Conservation (phyloP, 1,284 basidiomycete genomes). For the Pseudozyma sp. region DNA sequence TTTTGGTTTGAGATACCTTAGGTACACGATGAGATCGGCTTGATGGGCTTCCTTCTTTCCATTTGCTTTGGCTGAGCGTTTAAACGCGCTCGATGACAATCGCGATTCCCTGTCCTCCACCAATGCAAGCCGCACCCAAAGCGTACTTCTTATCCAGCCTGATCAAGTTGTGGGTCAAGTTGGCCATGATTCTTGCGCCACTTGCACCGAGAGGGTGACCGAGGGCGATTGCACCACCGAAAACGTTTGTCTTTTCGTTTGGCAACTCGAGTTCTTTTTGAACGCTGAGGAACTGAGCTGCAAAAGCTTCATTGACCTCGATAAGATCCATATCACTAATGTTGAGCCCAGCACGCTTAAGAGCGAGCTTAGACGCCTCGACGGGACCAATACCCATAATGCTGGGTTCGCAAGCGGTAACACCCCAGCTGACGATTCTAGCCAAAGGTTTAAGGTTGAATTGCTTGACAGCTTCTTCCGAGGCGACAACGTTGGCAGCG, state of each 20-base stretch:
- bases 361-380: slow-evolving; percentile 69
- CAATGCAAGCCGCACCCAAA: slow-evolving; percentile 74
- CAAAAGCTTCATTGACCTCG: slow-evolving; percentile 83
- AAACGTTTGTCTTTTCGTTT: slow-evolving; percentile 73
- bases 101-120: slow-evolving; percentile 71
- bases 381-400: slow-evolving; percentile 75
- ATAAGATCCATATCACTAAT: slow-evolving; percentile 73
- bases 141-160: slow-evolving; percentile 73
- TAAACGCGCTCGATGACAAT: slow-evolving; percentile 69
- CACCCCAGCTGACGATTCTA: slow-evolving; percentile 79
- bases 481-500: slow-evolving; percentile 93
- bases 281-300: slow-evolving; percentile 89
- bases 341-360: slow-evolving; percentile 68
- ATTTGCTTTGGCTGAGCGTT: too few species aligned
- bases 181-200: slow-evolving; percentile 73
- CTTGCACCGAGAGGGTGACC: slow-evolving; percentile 74
- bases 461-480: slow-evolving; percentile 87
- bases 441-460: slow-evolving; percentile 87
- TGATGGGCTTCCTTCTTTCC: too few species aligned
- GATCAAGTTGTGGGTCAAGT: slow-evolving; percentile 73
- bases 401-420: slow-evolving; percentile 73
- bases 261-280: slow-evolving; percentile 86
- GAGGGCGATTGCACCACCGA: slow-evolving; percentile 72
- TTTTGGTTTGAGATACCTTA: too few species aligned
- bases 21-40: not conserved